These are phyloP conservation scores for Aeminium ludgeri DNA, from an alignment of 495 filamentous ascomycete species.

Conservation along the genomic window DNA sequence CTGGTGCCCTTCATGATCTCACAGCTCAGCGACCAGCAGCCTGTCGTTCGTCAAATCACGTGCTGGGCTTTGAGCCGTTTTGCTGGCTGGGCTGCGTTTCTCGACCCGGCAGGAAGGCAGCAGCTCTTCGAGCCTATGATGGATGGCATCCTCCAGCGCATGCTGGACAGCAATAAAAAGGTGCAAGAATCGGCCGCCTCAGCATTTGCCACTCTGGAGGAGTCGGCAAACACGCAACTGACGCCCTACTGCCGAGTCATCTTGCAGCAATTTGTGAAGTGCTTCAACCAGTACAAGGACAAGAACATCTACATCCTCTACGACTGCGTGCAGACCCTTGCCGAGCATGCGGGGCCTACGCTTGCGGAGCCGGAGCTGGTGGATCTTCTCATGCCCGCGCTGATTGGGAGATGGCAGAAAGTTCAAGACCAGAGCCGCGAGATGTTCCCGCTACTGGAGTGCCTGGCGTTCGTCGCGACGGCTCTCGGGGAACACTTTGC, in stretches of 20 bases:
- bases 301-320: conserved; percentile 98
- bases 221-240: conserved; percentile 68
- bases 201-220: conserved; percentile 89
- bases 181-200: conserved; percentile 95
- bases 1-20: conserved; percentile 83
- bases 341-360: conserved; percentile 71
- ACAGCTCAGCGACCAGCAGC: conserved; percentile 65
- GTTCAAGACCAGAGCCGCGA: conserved; percentile 82
- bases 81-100: conserved; percentile 76
- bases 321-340: conserved; percentile 94
- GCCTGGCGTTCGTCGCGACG: conserved; percentile 82
- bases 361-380: conserved; percentile 63
- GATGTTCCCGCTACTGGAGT: conserved; percentile 86
- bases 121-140: conserved; percentile 91
- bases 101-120: conserved; percentile 47
- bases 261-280: conserved; percentile 76
- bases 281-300: conserved; percentile 92
- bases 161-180: conserved; percentile 94
- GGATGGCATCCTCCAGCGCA: conserved; percentile 84
- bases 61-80: conserved; percentile 95
- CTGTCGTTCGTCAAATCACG: conserved; percentile 92
- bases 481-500: conserved; percentile 71
- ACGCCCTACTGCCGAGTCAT: conserved; percentile 79
- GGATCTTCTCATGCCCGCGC: conserved; percentile 79
- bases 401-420: conserved; percentile 78